phyloP scores from a whole-genome alignment of 148 eudicot genomes.

The Rhododendron simsii region DNA sequence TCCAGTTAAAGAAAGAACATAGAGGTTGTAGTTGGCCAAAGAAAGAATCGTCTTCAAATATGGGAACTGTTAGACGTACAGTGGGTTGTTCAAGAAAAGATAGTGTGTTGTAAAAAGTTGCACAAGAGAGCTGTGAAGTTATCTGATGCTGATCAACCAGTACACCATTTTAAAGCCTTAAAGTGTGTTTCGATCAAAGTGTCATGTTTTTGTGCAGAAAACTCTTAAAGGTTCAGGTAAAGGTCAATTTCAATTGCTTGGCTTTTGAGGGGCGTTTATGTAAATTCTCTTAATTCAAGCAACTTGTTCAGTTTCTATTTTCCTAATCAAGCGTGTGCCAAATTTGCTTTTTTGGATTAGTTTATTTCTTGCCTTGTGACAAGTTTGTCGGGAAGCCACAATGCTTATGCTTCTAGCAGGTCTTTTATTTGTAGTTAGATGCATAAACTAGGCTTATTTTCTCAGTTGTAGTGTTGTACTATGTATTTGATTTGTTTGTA shows the following conservation, averaged over 20 bases:
- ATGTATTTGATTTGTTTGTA: neutral
- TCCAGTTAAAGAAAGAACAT: slow-evolving; percentile 86
- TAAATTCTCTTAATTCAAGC: neutral
- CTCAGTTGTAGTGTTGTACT: slow-evolving; percentile 1
- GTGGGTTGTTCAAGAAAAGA: slow-evolving; percentile 53
- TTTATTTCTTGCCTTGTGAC: neutral
- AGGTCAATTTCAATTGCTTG: slow-evolving; percentile 38
- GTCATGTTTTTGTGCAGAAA: slow-evolving; percentile 51
- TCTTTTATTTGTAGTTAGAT: slow-evolving; percentile 2
- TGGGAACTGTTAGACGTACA: slow-evolving; percentile 45
- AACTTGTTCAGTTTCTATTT: neutral
- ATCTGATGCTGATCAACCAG: slow-evolving; percentile 54
- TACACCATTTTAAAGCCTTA: slow-evolving; percentile 46
- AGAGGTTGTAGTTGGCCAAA: slow-evolving; percentile 79
- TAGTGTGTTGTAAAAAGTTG: slow-evolving; percentile 54
- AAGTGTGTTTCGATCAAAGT: slow-evolving; percentile 50
- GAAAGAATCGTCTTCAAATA: slow-evolving; percentile 61
- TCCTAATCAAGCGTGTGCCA: neutral
- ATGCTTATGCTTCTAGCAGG: neutral
- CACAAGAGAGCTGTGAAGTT: slow-evolving; percentile 53
- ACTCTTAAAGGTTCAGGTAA: slow-evolving; percentile 73
- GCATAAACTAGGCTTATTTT: neutral
- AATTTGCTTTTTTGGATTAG: slow-evolving; percentile 7
- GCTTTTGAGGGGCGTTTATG: slow-evolving; percentile 17
- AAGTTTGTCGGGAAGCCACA: slow-evolving; percentile 1